A percentile compares a stretch with the other conserved stretches of the same genome.
These are phyloP conservation scores for Erodium trifolium DNA, from an alignment of 441 rosid species.

Conservation along the genomic window DNA sequence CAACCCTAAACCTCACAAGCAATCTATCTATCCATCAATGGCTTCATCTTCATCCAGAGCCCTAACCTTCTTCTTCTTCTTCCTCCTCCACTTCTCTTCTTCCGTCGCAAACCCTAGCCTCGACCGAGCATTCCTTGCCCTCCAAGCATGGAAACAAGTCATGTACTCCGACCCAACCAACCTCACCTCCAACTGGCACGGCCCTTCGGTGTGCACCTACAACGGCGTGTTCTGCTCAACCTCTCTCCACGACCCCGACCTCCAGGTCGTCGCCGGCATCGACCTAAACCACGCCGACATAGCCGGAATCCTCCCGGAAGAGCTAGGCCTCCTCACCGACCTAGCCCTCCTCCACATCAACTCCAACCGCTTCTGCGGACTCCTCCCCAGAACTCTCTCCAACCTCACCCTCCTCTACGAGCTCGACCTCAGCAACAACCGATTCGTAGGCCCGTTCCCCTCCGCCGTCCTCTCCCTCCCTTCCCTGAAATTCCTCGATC, in stretches of 20 bases:
- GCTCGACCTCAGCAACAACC: constrained; percentile 79
- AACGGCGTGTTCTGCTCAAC: constrained; percentile 66
- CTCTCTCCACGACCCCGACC: constrained; percentile 45
- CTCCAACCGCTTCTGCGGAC: constrained; percentile 74
- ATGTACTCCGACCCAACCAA: constrained; percentile 70
- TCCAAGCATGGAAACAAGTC: constrained; percentile 71
- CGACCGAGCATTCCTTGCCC: constrained; percentile 56
- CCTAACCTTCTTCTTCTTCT: background rate
- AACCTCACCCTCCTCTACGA: constrained; percentile 53
- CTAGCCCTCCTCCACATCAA: constrained; percentile 64
- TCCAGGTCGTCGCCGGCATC: constrained; percentile 54
- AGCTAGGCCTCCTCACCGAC: constrained; percentile 66
- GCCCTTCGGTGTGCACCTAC: constrained; percentile 56
- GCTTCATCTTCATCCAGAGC: background rate
- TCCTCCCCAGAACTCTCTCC: constrained; percentile 53
- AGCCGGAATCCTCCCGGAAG: constrained; percentile 69
- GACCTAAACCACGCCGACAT: constrained; percentile 83
- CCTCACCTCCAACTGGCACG: constrained; percentile 61
- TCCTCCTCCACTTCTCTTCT: background rate
- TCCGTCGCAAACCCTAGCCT: constrained; percentile 34
- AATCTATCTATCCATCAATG: background rate
- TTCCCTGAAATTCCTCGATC: constrained; percentile 39
- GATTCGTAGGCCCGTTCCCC: constrained; percentile 73
- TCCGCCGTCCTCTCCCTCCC: constrained; percentile 44
- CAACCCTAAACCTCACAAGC: background rate